Conservation (phyloP, 345 rosid genomes). For the Populus pruinosa region DNA sequence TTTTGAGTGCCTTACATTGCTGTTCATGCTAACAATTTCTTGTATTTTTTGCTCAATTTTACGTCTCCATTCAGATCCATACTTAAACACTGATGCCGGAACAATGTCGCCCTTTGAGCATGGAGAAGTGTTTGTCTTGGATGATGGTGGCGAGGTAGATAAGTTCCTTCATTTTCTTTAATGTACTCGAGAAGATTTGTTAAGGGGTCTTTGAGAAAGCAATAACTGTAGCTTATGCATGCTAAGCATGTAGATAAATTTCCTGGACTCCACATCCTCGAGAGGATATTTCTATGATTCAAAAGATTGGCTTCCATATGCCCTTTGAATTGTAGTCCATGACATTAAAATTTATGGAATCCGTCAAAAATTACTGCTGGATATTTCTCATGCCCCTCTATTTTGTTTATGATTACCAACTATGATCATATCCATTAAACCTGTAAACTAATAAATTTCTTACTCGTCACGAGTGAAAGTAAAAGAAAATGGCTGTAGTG, state of each 20-base stretch:
- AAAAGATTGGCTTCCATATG: neutral
- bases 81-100: constrained; percentile 94
- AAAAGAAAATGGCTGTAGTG: neutral
- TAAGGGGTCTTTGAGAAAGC: neutral
- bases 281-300: neutral
- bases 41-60: neutral
- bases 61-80: constrained; percentile 64
- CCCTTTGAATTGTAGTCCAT: neutral
- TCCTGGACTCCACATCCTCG: neutral
- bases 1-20: neutral
- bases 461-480: neutral
- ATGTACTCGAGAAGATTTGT: neutral
- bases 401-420: neutral
- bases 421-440: neutral
- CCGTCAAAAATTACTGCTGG: neutral
- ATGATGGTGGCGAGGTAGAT: constrained; percentile 96
- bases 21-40: neutral
- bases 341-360: neutral
- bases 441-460: neutral
- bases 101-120: constrained; percentile 99
- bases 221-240: neutral
- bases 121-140: constrained; percentile 93
- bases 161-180: neutral
- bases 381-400: neutral
- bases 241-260: neutral